phyloP scores from a whole-genome alignment of 495 filamentous ascomycete species.

The Talaromyces trachyspermus region DNA sequence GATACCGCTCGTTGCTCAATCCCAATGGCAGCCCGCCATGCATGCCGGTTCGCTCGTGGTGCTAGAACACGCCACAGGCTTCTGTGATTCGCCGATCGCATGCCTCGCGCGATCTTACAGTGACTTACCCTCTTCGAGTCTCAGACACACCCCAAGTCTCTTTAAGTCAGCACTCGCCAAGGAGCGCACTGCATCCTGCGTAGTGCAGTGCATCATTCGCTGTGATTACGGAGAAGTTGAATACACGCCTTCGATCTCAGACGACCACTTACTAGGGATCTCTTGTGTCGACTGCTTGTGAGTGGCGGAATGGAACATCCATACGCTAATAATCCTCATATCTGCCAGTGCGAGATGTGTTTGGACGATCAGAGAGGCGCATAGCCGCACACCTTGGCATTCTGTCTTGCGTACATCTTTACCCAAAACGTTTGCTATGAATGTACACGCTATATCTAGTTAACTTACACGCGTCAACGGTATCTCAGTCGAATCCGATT shows the following conservation, averaged over 20 bases:
- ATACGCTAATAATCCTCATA: no score
- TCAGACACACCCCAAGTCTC: no score
- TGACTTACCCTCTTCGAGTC: not conserved
- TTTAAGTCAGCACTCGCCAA: no score
- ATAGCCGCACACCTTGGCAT: not conserved
- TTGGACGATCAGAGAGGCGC: not conserved
- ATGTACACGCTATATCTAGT: not conserved
- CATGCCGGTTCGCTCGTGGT: constrained; percentile 5
- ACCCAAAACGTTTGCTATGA: not conserved
- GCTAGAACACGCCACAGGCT: constrained; percentile 1
- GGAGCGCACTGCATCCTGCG: no score
- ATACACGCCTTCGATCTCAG: no score
- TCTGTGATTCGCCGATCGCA: constrained; percentile 7
- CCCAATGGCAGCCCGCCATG: not conserved
- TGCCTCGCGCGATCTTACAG: constrained; percentile 2
- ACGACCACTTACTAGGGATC: no score
- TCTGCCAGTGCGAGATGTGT: no score
- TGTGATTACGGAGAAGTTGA: no score
- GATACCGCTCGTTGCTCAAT: constrained; percentile 7
- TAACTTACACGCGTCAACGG: not conserved
- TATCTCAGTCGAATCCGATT: not conserved
- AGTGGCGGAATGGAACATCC: no score
- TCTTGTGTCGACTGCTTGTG: no score
- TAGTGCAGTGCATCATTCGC: no score
- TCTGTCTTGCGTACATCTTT: not conserved